Conservation (phyloP, 768 basidiomycete species). For the Cantharellus anzutake region DNA sequence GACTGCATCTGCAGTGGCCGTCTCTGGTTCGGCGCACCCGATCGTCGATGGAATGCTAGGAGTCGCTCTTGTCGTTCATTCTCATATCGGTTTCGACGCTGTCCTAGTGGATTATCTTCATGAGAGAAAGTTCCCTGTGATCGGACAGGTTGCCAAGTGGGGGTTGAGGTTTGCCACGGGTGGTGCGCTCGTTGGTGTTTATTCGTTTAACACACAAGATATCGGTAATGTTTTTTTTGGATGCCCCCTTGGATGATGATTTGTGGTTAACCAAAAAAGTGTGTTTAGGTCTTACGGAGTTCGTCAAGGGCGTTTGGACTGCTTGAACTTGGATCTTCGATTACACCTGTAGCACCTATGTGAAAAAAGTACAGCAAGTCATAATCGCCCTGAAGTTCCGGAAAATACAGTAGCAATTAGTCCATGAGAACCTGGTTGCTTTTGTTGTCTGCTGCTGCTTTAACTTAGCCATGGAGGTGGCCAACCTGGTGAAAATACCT, state of each 20-base stretch:
- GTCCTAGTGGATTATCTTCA: constrained; percentile 81
- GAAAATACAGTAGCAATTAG: too few relatives aligned
- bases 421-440: too few relatives aligned
- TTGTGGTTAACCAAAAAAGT: background rate
- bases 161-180: constrained; percentile 54
- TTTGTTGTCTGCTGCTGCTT: too few relatives aligned
- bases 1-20: constrained; percentile 70
- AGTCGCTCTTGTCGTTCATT: constrained; percentile 77
- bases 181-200: constrained; percentile 73
- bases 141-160: constrained; percentile 61
- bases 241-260: constrained; percentile 1
- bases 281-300: constrained; percentile 50
- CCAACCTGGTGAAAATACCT: too few relatives aligned
- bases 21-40: constrained; percentile 57
- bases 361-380: background rate
- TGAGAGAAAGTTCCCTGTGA: constrained; percentile 74
- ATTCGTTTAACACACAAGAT: constrained; percentile 98
- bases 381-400: too few relatives aligned
- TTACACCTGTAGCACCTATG: background rate
- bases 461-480: too few relatives aligned
- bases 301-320: constrained; percentile 65
- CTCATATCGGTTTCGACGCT: constrained; percentile 85
- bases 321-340: constrained; percentile 25
- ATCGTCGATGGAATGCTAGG: constrained; percentile 80
- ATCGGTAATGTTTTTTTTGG: constrained; percentile 38